Base-by-base conservation (phyloP, 306 rosid genomes). In the Benincasa hispida region DNA sequence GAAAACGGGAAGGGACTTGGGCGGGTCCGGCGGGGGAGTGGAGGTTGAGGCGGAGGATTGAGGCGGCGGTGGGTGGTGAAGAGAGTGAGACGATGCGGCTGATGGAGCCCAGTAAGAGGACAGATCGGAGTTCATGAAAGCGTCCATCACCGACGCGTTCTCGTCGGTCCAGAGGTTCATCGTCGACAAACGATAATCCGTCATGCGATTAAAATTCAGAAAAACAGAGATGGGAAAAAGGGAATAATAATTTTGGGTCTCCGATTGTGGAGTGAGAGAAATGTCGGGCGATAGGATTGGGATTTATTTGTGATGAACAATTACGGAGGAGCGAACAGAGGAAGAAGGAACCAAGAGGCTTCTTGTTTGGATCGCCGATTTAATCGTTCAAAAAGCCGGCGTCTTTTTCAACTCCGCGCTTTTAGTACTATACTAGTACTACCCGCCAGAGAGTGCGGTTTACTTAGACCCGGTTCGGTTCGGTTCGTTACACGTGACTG, bases 131-230 rank as follows among this genome's bases (percentile, higher is more conserved):
- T 85, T 86, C 85, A 87, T 90, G 84, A 91, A 92, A 1, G 99
- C 94, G 51, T 95, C 98, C 90, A 95, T 95, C 0, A 88, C 83
- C 6, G 99, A 89, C 0, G 97, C 87, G 88, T 91, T 95, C n/a
- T 95, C 98, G 77, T 92, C 97, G 1, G 88, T 81, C 98, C 98
- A 95, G 1, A 92, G 93, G 83, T 92, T 92, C 97, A 89, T 88
- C 3, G 88, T 57, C 5, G 88, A 76, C 32, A 84, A 78, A 0
- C 85, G 81, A 69, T 84, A 84, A 22, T 87, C 86, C 34, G 86
- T 91, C 91, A 86, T 93, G 57, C 84, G 81, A 73, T 34, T 22
- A 10, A 24, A 15, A 51, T 32, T 10, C 10, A 22, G n/a, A 15
- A 2, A 15, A 42, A 48, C 17, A 8, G 18, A 72, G 48, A 50